Conservation (phyloP, 2,329 filamentous ascomycete species). For the Colletotrichum sp. region DNA sequence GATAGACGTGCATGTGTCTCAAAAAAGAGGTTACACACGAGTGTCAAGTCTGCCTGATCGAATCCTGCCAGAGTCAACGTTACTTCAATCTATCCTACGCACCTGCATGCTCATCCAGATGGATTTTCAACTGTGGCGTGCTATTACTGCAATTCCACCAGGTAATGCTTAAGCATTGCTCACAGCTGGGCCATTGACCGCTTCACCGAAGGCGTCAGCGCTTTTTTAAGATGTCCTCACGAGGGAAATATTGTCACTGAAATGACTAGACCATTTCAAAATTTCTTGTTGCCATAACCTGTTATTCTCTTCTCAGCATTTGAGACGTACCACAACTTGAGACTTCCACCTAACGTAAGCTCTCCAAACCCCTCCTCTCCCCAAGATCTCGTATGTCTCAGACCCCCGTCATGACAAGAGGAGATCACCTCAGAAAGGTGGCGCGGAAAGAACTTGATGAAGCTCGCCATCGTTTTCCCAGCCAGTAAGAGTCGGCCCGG, state of each 20-base stretch:
- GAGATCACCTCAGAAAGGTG: background rate
- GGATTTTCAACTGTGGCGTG: background rate
- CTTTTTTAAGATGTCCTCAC: too few species aligned
- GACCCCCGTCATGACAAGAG: background rate
- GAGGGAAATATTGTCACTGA: background rate
- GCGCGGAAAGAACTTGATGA: background rate
- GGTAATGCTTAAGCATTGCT: background rate
- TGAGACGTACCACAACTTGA: background rate
- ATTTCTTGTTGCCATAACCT: rapidly evolving
- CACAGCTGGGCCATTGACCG: background rate
- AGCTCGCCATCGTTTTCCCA: background rate
- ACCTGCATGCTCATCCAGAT: too few species aligned
- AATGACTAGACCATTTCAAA: background rate
- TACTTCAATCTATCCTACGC: background rate
- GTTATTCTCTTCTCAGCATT: background rate
- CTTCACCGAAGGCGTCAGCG: background rate
- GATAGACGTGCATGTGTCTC: background rate
- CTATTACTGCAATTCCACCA: background rate
- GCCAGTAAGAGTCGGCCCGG: background rate
- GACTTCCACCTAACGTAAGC: background rate
- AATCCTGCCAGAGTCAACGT: background rate
- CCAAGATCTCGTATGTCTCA: background rate
- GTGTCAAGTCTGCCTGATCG: background rate
- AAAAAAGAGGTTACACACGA: background rate
- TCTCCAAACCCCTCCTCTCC: background rate